phyloP scores from a whole-genome alignment of 1,284 basidiomycete genomes.

The Tilletia walkeri region DNA sequence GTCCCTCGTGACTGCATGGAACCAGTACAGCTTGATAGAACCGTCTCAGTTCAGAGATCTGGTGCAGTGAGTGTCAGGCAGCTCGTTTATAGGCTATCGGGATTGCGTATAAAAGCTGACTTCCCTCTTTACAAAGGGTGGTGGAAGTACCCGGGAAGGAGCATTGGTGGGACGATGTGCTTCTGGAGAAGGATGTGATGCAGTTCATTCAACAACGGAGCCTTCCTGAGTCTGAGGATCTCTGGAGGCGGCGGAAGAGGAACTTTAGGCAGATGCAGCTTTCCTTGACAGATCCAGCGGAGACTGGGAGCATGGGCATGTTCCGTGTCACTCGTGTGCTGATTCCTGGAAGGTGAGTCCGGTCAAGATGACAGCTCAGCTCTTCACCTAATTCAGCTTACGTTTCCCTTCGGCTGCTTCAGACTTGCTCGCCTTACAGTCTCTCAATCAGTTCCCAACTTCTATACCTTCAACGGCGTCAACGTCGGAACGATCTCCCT shows the following conservation, averaged over 20 bases:
- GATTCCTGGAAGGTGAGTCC: neutral
- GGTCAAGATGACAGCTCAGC: neutral
- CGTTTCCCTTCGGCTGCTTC: neutral
- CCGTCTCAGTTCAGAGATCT: slow-evolving; percentile 47
- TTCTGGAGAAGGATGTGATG: slow-evolving; percentile 63
- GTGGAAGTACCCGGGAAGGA: slow-evolving; percentile 65
- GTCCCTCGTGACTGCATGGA: slow-evolving; percentile 64
- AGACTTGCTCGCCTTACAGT: slow-evolving; percentile 61
- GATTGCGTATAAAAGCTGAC: neutral
- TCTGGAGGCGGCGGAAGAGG: slow-evolving; percentile 23
- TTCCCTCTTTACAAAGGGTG: slow-evolving; percentile 14
- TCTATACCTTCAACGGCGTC: slow-evolving; percentile 22
- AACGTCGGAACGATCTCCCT: neutral
- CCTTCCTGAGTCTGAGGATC: neutral
- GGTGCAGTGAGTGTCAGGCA: slow-evolving; percentile 14
- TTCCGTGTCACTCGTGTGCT: slow-evolving; percentile 60
- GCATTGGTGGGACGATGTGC: slow-evolving; percentile 70
- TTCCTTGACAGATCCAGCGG: slow-evolving; percentile 67
- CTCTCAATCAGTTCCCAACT: slow-evolving; percentile 27
- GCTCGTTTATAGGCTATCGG: neutral
- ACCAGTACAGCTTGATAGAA: slow-evolving; percentile 54
- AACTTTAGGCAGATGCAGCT: slow-evolving; percentile 60
- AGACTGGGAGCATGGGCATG: slow-evolving; percentile 68
- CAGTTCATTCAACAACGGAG: slow-evolving; percentile 57
- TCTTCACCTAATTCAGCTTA: neutral